A percentile compares a stretch with the other conserved stretches of the same genome.
Evolutionary conservation across 805 yeast species (phyloP).

Genomic region (Barnettozyma pratensis): DNA sequence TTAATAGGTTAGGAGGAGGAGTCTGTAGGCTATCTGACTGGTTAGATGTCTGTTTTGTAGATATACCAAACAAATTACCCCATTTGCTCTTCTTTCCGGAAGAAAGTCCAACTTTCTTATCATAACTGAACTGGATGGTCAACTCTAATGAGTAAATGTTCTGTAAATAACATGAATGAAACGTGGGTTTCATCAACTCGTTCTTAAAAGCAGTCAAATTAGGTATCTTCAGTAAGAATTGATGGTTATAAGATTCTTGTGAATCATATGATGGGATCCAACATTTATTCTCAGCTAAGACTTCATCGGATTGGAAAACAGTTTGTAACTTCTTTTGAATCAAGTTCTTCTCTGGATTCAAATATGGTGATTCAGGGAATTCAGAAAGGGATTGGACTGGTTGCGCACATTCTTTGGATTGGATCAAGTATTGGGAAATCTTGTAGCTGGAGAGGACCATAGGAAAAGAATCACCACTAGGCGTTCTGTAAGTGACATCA

Average conservation of each 20-base stretch:
- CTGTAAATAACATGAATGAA: slow-evolving; percentile 20
- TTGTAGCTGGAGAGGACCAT: background rate
- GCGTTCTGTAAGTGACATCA: slow-evolving; percentile 11
- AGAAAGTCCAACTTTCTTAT: background rate
- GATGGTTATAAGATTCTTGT: slow-evolving; percentile 2
- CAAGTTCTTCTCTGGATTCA: background rate
- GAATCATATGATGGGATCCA: slow-evolving; percentile 20
- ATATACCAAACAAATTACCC: background rate
- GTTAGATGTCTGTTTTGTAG: background rate
- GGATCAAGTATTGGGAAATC: slow-evolving; percentile 12
- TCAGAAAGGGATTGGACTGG: slow-evolving; percentile 2
- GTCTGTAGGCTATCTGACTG: too few species aligned
- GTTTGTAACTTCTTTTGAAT: slow-evolving; percentile 10
- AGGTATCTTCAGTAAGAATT: background rate
- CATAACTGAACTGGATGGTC: background rate
- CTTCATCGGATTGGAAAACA: background rate
- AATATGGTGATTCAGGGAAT: background rate
- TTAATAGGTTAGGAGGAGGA: background rate
- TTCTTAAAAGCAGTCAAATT: background rate
- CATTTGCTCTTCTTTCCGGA: background rate
- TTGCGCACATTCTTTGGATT: slow-evolving; percentile 10
- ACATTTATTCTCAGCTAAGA: background rate
- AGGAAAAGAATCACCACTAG: background rate
- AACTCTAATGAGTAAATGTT: slow-evolving; percentile 15
- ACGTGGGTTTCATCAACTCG: slow-evolving; percentile 11